These are phyloP conservation scores for Ustilago nuda DNA, from an alignment of 1,284 basidiomycete species.

Conservation along the genomic window DNA sequence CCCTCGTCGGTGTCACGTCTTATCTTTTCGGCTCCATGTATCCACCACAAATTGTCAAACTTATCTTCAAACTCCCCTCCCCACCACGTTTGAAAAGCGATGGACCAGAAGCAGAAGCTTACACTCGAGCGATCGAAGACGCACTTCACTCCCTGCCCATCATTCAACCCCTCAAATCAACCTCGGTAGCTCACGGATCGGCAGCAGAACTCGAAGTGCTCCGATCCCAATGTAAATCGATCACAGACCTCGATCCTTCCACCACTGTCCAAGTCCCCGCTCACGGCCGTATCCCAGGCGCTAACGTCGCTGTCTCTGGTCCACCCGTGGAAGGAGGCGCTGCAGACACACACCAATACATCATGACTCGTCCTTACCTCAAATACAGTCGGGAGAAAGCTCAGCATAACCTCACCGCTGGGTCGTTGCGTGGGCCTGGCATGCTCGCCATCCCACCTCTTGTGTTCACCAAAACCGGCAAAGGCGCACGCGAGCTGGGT, in stretches of 20 bases:
- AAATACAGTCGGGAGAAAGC: conserved; percentile 77
- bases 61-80: conserved; percentile 79
- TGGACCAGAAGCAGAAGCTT: conserved; percentile 76
- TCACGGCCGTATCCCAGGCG: conserved; percentile 20
- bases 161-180: conserved; percentile 63
- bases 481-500: conserved; percentile 54
- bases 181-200: conserved; percentile 37
- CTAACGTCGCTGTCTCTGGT: conserved; percentile 29
- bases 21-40: conserved; percentile 76
- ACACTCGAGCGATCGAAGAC: conserved; percentile 77
- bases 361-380: conserved; percentile 77
- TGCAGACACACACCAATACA: conserved; percentile 52
- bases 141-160: conserved; percentile 76
- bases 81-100: conserved; percentile 77
- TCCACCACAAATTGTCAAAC: conserved; percentile 75
- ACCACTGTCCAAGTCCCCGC: conserved; percentile 41
- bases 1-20: conserved; percentile 57
- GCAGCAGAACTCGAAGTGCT: conserved; percentile 37
- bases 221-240: conserved; percentile 32
- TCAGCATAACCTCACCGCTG: conserved; percentile 84
- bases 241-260: conserved; percentile 30
- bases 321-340: conserved; percentile 38
- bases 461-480: conserved; percentile 62
- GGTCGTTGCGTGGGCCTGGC: conserved; percentile 81
- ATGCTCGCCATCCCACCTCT: conserved; percentile 61